These are phyloP conservation scores for Talaromyces liani DNA, from an alignment of 495 filamentous ascomycete genomes.

Conservation along the genomic window DNA sequence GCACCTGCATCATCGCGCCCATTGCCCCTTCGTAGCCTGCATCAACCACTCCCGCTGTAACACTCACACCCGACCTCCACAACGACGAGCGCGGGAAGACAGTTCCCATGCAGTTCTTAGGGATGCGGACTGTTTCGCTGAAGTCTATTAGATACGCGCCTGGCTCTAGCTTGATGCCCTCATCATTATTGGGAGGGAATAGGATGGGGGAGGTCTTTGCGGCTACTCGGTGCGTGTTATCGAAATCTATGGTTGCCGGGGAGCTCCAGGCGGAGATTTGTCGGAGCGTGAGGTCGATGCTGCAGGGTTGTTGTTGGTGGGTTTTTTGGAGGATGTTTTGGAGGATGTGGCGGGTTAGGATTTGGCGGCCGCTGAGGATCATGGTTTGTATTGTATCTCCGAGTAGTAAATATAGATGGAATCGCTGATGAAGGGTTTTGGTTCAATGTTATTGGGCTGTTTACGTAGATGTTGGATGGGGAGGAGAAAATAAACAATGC, in stretches of 20 bases:
- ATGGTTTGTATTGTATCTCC: constrained; percentile 5
- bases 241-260: constrained; percentile 33
- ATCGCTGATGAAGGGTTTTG: no score
- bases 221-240: constrained; percentile 27
- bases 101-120: constrained; percentile 30
- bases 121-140: constrained; percentile 36
- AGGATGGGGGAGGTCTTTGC: constrained; percentile 18
- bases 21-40: constrained; percentile 40
- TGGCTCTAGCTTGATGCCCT: constrained; percentile 16
- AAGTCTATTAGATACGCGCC: constrained; percentile 40
- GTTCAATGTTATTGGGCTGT: no score
- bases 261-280: constrained; percentile 30
- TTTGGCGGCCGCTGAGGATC: constrained; percentile 19
- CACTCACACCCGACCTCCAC: constrained; percentile 28
- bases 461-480: no score
- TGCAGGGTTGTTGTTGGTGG: constrained; percentile 36
- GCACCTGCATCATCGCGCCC: constrained; percentile 35
- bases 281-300: constrained; percentile 32
- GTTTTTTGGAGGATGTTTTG: constrained; percentile 17
- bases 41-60: constrained; percentile 38
- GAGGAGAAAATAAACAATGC: no score
- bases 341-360: constrained; percentile 20
- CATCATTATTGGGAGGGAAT: constrained; percentile 12
- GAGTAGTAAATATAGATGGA: neutral
- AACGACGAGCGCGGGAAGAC: constrained; percentile 32